Evolutionary conservation across 2,329 filamentous ascomycete genomes (phyloP).

Genomic region (Fusarium begoniae): DNA sequence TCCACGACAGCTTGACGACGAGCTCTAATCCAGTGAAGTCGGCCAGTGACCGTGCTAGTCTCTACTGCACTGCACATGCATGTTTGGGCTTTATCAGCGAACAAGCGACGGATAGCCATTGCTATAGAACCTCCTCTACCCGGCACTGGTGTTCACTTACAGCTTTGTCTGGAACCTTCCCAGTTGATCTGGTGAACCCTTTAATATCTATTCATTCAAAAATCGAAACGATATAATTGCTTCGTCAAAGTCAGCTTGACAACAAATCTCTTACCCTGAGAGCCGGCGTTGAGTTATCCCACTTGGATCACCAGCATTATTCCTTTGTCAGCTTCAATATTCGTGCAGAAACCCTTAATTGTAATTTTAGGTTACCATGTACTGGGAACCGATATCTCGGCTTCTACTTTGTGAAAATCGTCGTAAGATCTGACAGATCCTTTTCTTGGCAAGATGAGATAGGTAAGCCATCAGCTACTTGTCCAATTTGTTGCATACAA

Average conservation of each 20-base stretch:
- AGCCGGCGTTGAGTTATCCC: background rate
- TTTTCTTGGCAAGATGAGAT: background rate
- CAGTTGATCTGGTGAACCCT: background rate
- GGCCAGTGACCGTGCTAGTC: background rate
- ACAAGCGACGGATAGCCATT: background rate
- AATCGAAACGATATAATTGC: background rate
- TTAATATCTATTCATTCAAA: background rate
- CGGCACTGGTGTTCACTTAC: background rate
- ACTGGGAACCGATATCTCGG: background rate
- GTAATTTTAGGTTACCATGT: background rate
- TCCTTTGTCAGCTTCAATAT: background rate
- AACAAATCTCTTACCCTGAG: background rate
- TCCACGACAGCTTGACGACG: constrained; percentile 17
- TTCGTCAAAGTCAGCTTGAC: background rate
- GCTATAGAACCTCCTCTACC: background rate
- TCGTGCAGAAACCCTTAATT: background rate
- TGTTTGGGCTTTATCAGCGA: background rate
- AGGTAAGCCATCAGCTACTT: background rate
- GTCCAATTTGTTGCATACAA: background rate
- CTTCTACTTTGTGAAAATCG: background rate
- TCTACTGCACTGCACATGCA: background rate
- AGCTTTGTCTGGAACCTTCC: background rate
- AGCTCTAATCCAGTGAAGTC: background rate
- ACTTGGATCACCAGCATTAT: background rate
- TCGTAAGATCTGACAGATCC: background rate